Base-by-base conservation (phyloP, 805 yeast species). In the Wickerhamomyces subpelliculosus region DNA sequence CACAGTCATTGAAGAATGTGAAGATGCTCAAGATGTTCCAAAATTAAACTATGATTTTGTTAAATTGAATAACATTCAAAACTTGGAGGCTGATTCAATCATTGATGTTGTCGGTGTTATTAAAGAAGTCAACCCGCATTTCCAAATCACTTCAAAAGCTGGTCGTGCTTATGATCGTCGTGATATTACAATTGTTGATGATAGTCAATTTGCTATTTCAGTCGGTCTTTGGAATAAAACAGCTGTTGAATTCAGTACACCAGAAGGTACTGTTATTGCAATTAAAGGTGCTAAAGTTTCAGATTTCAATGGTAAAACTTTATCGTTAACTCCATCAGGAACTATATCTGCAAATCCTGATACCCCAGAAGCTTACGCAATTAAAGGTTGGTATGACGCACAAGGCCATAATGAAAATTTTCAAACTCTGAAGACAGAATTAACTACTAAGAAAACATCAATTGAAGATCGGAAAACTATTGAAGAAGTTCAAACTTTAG, bases 371-470 rank as follows among this genome's bases (percentile, higher is more conserved):
- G 90, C 97, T 4, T 87, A 78, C 58, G 72, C 76, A 38, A 72
- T 93, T 49, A 86, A 87, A 60, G 97, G 97, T 7, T 93, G 99
- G 99, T 93, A 78, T 54, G 95, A 87, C 54, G 73, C 82, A 29
- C 78, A 74, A 48, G 97, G 96, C 28, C 70, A 71, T 18, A 62
- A 67, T 38, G 78, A 77, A 39, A 62, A 59, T 28, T 88, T 84
- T 65, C 73, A 75, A 48, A 65, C 79, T 10, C 60, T 86, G 55
- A 79, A 75, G 52, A 58, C 65, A 6, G 88, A 80, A 47, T 48
- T 63, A n/a, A 58, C 58, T 10, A 54, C 57, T 12, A 64, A 55
- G 29, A 61, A 62, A 29, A 68, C 64, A 34, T 56, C 69, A 14
- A 68, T 78, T 29, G 60, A 65, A 36, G 74, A 74, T 31, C 73